Evolutionary conservation across 169 alveolate species (phyloP), one percentile per base, ranked within the genome.

Genomic region (Plasmodium reichenowi): DNA sequence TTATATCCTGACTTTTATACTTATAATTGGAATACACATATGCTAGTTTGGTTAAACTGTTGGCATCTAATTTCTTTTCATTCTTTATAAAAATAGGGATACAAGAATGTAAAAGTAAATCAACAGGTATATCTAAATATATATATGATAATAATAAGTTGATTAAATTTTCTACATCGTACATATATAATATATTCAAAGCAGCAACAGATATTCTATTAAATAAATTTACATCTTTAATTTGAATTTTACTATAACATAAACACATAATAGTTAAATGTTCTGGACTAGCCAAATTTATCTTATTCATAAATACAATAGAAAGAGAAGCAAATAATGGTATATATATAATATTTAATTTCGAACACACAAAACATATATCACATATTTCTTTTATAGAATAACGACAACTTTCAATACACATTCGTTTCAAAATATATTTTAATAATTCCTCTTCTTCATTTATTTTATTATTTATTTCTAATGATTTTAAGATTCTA

Each of bases 361-460:
- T 83, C 2, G 91, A 60, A 83, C 91, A 83, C 38, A 83, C 43
- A 83, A 83, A 83, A 56, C 66, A 83, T 26, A 83, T 83, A 50
- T 83, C 91, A 68, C 91, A 83, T 56, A 83, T 83, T 72, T 83
- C 91, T 70, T 83, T 83, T 5, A 83, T 15, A 38, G 91, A 83
- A 83, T 83, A 83, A 48, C 45, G 68, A 62, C 91, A 83, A 54
- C 66, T 45, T 24, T 83, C 74, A 32, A 70, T 48, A 12, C 74
- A 83, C 71, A 83, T 71, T 48, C 48, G 60, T 3, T 71, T 58
- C 63, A 83, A 70, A 1, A 83, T 48, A 32, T 22, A 68, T 38
- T 70, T 83, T 56, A 83, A 17, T 50, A 83, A 68, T 10, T 68
- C 86, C 32, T 83, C 85, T 78, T 66, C 59, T 29, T 83, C 91